Conservation (phyloP, 306 rosid species). For the Corylus avellana region DNA sequence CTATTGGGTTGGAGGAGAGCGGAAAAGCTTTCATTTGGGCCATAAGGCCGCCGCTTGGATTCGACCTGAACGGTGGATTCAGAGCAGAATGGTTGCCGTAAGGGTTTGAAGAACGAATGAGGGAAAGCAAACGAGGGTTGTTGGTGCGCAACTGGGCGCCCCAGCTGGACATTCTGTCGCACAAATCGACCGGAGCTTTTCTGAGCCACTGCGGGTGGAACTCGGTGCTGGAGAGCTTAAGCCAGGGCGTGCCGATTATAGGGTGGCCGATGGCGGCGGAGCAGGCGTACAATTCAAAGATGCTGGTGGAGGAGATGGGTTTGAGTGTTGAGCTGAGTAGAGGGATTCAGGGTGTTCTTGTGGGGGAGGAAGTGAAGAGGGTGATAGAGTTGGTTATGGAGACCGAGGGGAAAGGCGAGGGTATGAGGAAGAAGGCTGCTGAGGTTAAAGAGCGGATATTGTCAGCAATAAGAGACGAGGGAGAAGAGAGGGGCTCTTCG, state of each 20-base stretch:
- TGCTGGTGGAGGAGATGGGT: conserved; percentile 77
- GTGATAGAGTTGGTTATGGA: conserved; percentile 53
- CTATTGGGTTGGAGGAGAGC: conserved; percentile 65
- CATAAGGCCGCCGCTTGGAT: conserved; percentile 69
- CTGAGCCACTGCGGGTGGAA: conserved; percentile 96
- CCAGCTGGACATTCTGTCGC: conserved; percentile 70
- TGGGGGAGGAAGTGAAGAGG: conserved; percentile 44
- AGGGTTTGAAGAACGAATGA: conserved; percentile 62
- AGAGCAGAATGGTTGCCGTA: conserved; percentile 58
- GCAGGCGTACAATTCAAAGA: conserved; percentile 69
- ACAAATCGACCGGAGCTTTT: conserved; percentile 56
- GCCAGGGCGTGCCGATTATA: conserved; percentile 70
- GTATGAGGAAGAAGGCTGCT: conserved; percentile 50
- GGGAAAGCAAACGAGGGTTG: conserved; percentile 37
- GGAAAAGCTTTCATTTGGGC: conserved; percentile 65
- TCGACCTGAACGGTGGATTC: conserved; percentile 51
- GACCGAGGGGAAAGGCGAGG: conserved; percentile 41
- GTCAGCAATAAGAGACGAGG: conserved; percentile 34
- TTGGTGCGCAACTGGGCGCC: conserved; percentile 75
- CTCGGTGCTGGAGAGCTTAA: conserved; percentile 71
- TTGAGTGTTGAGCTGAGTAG: conserved; percentile 56
- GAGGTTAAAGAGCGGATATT: conserved; percentile 38
- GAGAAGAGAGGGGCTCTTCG: conserved; percentile 42
- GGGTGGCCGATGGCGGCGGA: conserved; percentile 87
- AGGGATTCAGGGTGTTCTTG: conserved; percentile 39